Conservation (phyloP, 2,329 filamentous ascomycete species). For the Fusarium sp. region DNA sequence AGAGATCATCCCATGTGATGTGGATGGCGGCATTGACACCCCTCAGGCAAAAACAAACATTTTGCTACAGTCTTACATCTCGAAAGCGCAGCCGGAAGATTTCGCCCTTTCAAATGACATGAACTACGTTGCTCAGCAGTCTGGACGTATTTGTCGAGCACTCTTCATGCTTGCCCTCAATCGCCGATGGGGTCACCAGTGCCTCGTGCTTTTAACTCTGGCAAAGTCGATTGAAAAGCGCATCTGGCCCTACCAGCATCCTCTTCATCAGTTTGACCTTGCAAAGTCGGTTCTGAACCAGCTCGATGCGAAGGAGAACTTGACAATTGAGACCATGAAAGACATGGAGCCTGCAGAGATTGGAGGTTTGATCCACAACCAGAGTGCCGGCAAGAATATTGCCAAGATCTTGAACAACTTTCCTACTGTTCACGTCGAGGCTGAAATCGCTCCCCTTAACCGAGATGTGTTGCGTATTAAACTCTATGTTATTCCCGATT, state of each 20-base stretch:
- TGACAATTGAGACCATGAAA: constrained; percentile 83
- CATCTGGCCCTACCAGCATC: constrained; percentile 95
- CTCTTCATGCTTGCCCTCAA: constrained; percentile 98
- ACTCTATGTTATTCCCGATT: constrained; percentile 87
- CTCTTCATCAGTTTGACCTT: constrained; percentile 93
- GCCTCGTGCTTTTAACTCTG: constrained; percentile 86
- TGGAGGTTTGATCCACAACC: constrained; percentile 89
- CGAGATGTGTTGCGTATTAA: constrained; percentile 93
- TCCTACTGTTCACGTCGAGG: constrained; percentile 88
- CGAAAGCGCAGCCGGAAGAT: constrained; percentile 85
- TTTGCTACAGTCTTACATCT: constrained; percentile 92
- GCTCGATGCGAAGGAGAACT: constrained; percentile 80
- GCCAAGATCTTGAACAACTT: constrained; percentile 87
- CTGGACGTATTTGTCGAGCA: constrained; percentile 91
- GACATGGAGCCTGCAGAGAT: constrained; percentile 96
- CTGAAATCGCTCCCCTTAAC: constrained; percentile 95
- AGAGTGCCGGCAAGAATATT: constrained; percentile 85
- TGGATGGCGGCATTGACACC: constrained; percentile 75
- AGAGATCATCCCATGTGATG: constrained; percentile 78
- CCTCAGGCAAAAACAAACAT: constrained; percentile 96
- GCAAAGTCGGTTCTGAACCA: constrained; percentile 85
- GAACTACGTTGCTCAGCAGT: constrained; percentile 95
- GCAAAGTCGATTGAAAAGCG: constrained; percentile 98
- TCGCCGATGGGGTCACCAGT: constrained; percentile 94
- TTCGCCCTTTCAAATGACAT: constrained; percentile 93